phyloP scores from a whole-genome alignment of 2,329 filamentous ascomycete species.

The Trichoderma cornu-damae region DNA sequence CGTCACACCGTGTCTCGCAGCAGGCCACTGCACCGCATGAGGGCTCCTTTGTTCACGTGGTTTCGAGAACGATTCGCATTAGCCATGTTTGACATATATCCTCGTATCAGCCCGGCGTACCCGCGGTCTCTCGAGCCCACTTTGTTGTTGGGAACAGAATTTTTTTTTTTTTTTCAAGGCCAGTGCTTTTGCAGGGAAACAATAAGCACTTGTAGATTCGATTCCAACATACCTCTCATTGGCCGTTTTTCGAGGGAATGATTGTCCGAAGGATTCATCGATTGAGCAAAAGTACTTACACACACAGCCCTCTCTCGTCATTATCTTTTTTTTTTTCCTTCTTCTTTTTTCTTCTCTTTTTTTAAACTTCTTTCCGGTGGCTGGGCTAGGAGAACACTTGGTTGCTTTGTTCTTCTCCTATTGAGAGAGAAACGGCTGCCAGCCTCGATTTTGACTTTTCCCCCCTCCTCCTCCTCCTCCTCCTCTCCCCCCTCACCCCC shows the following conservation, averaged over 20 bases:
- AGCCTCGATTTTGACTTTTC: too few relatives aligned
- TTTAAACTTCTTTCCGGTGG: too few relatives aligned
- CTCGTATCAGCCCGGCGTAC: constrained; percentile 12
- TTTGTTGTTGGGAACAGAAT: neutral
- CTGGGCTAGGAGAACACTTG: too few relatives aligned
- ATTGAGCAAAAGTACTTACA: too few relatives aligned
- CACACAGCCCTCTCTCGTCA: neutral
- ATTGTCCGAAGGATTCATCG: neutral
- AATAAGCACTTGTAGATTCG: constrained; percentile 12
- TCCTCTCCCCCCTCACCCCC: too few relatives aligned
- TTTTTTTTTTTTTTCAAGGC: too few relatives aligned
- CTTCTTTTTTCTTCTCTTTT: too few relatives aligned
- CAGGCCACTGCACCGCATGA: constrained; percentile 2
- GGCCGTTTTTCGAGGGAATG: neutral
- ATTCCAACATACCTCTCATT: too few relatives aligned
- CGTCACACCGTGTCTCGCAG: constrained; percentile 13
- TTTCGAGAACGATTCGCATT: neutral
- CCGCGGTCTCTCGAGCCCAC: neutral
- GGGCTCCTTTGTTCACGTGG: neutral
- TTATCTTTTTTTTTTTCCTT: neutral
- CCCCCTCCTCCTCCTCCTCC: too few relatives aligned
- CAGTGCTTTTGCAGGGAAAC: neutral
- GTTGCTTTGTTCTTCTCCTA: too few relatives aligned
- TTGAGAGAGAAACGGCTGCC: too few relatives aligned
- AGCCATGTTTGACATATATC: neutral